Percentiles rank a stretch among this genome's conserved stretches.
Conservation (phyloP, 805 yeast species). For the Saturnispora mendoncae region DNA sequence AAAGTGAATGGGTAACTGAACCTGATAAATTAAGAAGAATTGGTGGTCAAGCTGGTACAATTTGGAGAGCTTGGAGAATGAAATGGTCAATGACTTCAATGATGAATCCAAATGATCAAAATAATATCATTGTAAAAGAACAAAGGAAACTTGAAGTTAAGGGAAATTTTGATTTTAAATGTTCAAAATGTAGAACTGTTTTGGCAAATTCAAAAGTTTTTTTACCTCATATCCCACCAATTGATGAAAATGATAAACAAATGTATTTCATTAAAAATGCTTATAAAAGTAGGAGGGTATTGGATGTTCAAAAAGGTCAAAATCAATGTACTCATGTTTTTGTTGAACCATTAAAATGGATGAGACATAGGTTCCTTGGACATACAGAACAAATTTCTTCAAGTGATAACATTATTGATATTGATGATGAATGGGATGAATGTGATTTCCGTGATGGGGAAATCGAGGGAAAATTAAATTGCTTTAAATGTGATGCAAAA, state of each 20-base stretch:
- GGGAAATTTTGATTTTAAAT: slow-evolving; percentile 38
- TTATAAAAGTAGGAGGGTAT: slow-evolving; percentile 50
- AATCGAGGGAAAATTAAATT: slow-evolving; percentile 76
- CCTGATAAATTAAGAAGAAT: slow-evolving; percentile 18
- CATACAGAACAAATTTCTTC: neutral
- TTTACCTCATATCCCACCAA: slow-evolving; percentile 58
- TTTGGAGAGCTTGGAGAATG: slow-evolving; percentile 17
- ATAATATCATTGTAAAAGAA: slow-evolving; percentile 3
- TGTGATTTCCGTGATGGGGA: slow-evolving; percentile 47
- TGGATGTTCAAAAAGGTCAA: slow-evolving; percentile 49
- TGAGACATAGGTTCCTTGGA: slow-evolving; percentile 52
- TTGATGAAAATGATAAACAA: slow-evolving; percentile 50
- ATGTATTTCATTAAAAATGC: slow-evolving; percentile 58
- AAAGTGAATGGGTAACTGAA: slow-evolving; percentile 32
- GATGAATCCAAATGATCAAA: slow-evolving; percentile 22
- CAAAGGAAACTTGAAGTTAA: slow-evolving; percentile 17
- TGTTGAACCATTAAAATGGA: slow-evolving; percentile 87
- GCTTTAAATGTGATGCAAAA: slow-evolving; percentile 79
- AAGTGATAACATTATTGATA: slow-evolving; percentile 5
- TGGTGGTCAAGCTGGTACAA: slow-evolving; percentile 11
- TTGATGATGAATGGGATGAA: slow-evolving; percentile 10
- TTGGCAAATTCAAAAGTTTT: slow-evolving; percentile 58
- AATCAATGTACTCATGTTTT: slow-evolving; percentile 73
- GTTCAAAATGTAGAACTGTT: slow-evolving; percentile 71
- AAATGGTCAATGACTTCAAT: slow-evolving; percentile 16